These are phyloP conservation scores for Lomentospora prolificans DNA, from an alignment of 2,329 filamentous ascomycete genomes.

Conservation along the genomic window DNA sequence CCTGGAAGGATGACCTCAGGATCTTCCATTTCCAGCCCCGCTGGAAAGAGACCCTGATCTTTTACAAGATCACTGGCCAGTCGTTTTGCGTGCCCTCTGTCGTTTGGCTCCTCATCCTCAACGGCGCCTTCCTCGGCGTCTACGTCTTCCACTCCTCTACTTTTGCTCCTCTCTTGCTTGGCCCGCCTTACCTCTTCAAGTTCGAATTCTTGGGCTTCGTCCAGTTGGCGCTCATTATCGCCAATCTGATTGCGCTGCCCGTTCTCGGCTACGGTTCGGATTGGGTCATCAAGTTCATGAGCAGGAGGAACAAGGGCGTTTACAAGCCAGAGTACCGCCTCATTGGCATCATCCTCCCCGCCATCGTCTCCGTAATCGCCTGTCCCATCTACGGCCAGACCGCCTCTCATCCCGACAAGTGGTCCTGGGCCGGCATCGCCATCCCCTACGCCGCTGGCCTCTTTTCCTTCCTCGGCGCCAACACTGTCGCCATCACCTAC, in stretches of 20 bases:
- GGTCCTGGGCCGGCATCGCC: slow-evolving; percentile 24
- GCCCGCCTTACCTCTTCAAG: slow-evolving; percentile 25
- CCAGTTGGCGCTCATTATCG: slow-evolving; percentile 28
- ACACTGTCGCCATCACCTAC: slow-evolving; percentile 19
- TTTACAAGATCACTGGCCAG: slow-evolving; percentile 14
- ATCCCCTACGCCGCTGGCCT: slow-evolving; percentile 18
- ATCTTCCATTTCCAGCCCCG: slow-evolving; percentile 13
- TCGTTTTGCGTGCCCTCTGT: slow-evolving; percentile 13
- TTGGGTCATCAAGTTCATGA: slow-evolving; percentile 23
- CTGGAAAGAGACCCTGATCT: slow-evolving; percentile 10
- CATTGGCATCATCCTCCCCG: slow-evolving; percentile 24
- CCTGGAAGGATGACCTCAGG: slow-evolving; percentile 16
- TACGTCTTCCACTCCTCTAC: slow-evolving; percentile 17
- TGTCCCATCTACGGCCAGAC: slow-evolving; percentile 27
- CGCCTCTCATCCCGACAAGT: slow-evolving; percentile 22
- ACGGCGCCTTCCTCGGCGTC: slow-evolving; percentile 16
- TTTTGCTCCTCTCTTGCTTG: slow-evolving; percentile 25
- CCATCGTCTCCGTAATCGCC: slow-evolving; percentile 25
- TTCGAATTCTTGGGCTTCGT: slow-evolving; percentile 23
- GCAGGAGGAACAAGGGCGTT: slow-evolving; percentile 26
- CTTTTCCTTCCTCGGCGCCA: slow-evolving; percentile 19
- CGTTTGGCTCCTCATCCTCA: slow-evolving; percentile 16
- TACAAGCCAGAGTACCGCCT: slow-evolving; percentile 30
- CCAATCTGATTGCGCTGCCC: slow-evolving; percentile 26
- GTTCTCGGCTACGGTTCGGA: slow-evolving; percentile 28